phyloP scores from a whole-genome alignment of 768 basidiomycete genomes.

The Panellus pusillus region DNA sequence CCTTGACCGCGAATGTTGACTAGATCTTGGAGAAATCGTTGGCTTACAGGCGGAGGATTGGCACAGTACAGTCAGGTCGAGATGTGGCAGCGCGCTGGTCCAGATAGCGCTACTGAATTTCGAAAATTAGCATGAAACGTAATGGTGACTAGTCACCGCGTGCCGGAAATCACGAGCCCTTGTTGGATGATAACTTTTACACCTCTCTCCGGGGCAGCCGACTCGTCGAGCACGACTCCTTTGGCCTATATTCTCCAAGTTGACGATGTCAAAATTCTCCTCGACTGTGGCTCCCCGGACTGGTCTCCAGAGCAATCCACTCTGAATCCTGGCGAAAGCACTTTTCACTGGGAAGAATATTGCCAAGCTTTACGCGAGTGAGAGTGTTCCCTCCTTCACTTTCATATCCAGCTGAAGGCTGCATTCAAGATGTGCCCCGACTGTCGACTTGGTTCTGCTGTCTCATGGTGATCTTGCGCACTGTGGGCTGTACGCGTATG shows the following conservation, averaged over 20 bases:
- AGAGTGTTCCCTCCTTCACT: conserved; percentile 27
- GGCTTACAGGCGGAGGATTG: too few species aligned
- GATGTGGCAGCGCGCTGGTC: too few species aligned
- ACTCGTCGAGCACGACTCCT: conserved; percentile 60
- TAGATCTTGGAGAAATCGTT: too few species aligned
- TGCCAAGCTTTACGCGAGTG: conserved; percentile 68
- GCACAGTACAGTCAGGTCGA: too few species aligned
- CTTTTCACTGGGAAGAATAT: conserved; percentile 61
- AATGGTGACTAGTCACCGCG: too few species aligned
- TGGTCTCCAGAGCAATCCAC: conserved; percentile 63
- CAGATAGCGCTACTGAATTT: too few species aligned
- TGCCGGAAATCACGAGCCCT: not conserved
- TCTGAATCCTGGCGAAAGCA: conserved; percentile 31
- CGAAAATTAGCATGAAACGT: too few species aligned
- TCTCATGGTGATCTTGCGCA: conserved; percentile 93
- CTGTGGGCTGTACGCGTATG: conserved; percentile 91
- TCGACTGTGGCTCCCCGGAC: conserved; percentile 94
- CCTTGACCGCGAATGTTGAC: too few species aligned
- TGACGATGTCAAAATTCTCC: conserved; percentile 89
- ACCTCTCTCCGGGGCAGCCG: conserved; percentile 83
- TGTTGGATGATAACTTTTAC: conserved; percentile 88
- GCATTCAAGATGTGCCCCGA: conserved; percentile 63
- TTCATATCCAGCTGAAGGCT: conserved; percentile 11
- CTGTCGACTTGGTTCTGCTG: conserved; percentile 86
- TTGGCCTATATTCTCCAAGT: conserved; percentile 88